Conservation (phyloP, 1,284 basidiomycete genomes). For the Cystobasidium sp. region DNA sequence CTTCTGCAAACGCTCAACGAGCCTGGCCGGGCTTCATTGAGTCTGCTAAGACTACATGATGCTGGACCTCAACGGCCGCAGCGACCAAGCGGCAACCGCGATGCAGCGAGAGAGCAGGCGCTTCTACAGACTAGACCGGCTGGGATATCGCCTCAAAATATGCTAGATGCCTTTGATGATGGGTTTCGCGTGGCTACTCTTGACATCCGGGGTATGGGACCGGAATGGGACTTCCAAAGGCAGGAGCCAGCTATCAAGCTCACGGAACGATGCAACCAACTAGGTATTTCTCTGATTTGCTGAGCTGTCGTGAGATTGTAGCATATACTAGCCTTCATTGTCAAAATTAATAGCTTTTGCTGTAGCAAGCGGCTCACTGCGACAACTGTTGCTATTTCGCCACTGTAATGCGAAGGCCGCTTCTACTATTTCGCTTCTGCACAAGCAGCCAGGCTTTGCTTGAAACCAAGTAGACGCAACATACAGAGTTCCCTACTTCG, state of each 20-base stretch:
- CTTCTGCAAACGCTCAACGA: conserved; percentile 6
- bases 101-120: background rate
- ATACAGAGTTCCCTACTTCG: background rate
- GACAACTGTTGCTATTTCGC: no score
- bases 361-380: background rate
- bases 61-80: conserved; percentile 14
- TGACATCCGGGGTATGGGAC: conserved; percentile 20
- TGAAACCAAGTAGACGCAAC: background rate
- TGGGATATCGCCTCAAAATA: conserved; percentile 19
- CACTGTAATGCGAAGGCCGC: no score
- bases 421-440: background rate
- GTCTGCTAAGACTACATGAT: conserved; percentile 7
- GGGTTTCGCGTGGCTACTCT: background rate
- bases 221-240: conserved; percentile 21
- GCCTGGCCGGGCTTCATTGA: background rate
- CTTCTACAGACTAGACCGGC: conserved; percentile 1
- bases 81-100: conserved; percentile 3
- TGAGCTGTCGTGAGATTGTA: background rate
- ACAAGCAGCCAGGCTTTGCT: no score
- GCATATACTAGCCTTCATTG: background rate
- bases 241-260: conserved; percentile 19
- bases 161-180: conserved; percentile 4
- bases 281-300: conserved; percentile 15
- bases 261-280: background rate
- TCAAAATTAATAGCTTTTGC: no score